Percentiles rank a stretch among this genome's conserved stretches.
These are phyloP conservation scores for Malus hybrid DNA, from an alignment of 331 rosid species.

Conservation along the genomic window DNA sequence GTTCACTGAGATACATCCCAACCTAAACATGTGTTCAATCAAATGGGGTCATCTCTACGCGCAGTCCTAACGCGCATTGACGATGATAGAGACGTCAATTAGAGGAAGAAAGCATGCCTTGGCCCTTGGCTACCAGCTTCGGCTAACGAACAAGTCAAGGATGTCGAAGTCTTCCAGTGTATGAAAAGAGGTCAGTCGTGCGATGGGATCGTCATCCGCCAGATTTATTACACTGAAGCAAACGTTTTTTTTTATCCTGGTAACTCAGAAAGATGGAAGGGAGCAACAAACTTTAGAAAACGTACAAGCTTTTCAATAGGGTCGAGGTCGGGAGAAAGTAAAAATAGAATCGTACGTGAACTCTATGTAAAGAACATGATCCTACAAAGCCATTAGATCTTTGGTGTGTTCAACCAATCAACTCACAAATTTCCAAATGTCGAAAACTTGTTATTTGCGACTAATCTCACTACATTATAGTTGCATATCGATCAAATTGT, in stretches of 20 bases:
- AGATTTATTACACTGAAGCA: neutral
- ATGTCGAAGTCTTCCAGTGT: neutral
- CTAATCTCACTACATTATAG: neutral
- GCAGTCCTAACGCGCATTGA: neutral
- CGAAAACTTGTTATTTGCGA: neutral
- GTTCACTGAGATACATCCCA: neutral
- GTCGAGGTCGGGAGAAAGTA: neutral
- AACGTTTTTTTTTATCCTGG: neutral
- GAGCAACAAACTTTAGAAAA: neutral
- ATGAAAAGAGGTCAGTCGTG: neutral
- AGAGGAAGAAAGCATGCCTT: neutral
- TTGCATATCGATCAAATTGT: neutral
- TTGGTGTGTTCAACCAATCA: neutral
- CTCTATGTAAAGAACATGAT: neutral
- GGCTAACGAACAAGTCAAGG: neutral
- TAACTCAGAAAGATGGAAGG: neutral
- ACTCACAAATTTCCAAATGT: neutral
- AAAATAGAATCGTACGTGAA: neutral
- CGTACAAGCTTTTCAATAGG: neutral
- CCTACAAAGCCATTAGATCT: neutral
- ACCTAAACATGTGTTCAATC: neutral
- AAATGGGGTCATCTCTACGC: neutral
- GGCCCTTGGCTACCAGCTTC: neutral
- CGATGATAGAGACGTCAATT: neutral
- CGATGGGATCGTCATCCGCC: neutral